phyloP scores from a whole-genome alignment of 306 rosid species.

The Cyamopsis tetragonoloba region DNA sequence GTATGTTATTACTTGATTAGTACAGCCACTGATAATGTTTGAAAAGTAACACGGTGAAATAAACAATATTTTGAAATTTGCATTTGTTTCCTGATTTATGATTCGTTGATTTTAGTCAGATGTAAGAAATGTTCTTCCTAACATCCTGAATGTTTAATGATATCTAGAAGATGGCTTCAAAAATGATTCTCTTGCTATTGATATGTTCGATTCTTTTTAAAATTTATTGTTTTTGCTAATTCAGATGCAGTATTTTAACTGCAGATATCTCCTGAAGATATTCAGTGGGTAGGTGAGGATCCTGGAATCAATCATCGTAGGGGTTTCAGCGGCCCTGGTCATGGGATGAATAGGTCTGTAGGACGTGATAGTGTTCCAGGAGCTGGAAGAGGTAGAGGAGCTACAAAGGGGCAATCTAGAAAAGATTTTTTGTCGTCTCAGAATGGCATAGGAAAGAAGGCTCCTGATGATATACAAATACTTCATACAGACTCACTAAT shows the following conservation, averaged over 20 bases:
- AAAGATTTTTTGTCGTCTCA: conserved; percentile 70
- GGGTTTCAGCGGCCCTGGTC: conserved; percentile 61
- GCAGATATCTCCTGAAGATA: conserved; percentile 88
- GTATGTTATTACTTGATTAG: background rate
- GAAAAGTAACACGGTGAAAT: background rate
- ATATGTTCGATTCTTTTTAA: conserved; percentile 15
- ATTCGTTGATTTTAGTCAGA: conserved; percentile 16
- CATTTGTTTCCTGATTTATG: background rate
- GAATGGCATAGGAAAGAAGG: conserved; percentile 81
- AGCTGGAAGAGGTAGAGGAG: conserved; percentile 90
- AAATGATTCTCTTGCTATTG: conserved; percentile 19
- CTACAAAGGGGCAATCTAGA: conserved; percentile 60
- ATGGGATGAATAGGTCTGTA: conserved; percentile 59
- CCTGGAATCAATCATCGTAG: conserved; percentile 78
- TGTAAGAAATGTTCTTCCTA: background rate
- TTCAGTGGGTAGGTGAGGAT: conserved; percentile 91
- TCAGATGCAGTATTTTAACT: conserved; percentile 35
- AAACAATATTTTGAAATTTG: background rate
- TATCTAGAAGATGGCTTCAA: conserved; percentile 1
- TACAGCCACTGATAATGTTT: background rate
- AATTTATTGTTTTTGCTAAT: conserved; percentile 32
- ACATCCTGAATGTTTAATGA: background rate
- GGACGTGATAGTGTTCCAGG: conserved; percentile 60
- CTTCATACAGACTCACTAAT: conserved; percentile 79
- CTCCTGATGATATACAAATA: conserved; percentile 72